Base-by-base conservation (phyloP, 495 filamentous ascomycete genomes). In the Pseudevernia furfuracea region DNA sequence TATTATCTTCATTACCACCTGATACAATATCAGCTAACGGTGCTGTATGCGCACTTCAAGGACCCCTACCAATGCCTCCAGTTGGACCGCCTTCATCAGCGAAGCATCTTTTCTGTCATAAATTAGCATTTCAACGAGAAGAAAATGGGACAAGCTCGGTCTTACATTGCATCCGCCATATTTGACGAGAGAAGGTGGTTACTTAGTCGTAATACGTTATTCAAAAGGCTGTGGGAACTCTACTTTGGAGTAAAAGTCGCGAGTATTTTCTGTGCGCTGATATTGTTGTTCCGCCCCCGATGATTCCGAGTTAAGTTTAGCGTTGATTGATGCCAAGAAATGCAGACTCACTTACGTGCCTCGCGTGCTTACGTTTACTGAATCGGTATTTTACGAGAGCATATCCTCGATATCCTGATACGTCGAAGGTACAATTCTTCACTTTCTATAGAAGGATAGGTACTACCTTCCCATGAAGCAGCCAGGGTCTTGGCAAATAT, bases 1-100 rank as follows among this genome's bases (percentile, higher is more conserved):
- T 71, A 94, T 91, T 71, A 97, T 90, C 79, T 96, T 96, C 90
- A 96, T 91, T 60, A 93, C 90, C 73, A 96, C 91, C 91, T 95
- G 73, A 64, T 39, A 62, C 57, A 37, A 64, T 60, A 69, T 68
- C 17, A 69, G 61, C 68, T 72, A 72, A 41, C 66, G 69, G 70
- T 65, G 67, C 70, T 37, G 58, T 25, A 62, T 48, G 41, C 46
- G 59, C 34, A 12, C 25, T 41, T 37, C 30, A 25, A 9, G 25
- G 36, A 38, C 30, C 38, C 43, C 59, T 84, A 91, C 90, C 82
- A 95, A 76, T 66, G 89, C 88, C 78, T 92, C 89, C 71, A 95
- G 85, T 80, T 92, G 90, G 71, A 90, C 87, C 81, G 87, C 82
- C 78, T 85, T 84, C 76, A 89, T 84, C 76, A 89, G 79, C 75